phyloP scores from a whole-genome alignment of 164 flowering plant species.

The grape (Vitis vinifera) region ASM3070453v1 NC_081812.1:19188001-19188500 shows the following conservation, averaged over 20 bases:
- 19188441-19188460: too few species aligned
- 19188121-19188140: constrained; percentile 36
- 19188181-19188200: too few species aligned
- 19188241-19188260: constrained; percentile 46
- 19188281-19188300: constrained; percentile 78
- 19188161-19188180: too few species aligned
- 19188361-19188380: constrained; percentile 94
- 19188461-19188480: too few species aligned
- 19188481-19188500: too few species aligned
- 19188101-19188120: constrained; percentile 55
- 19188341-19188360: constrained; percentile 87
- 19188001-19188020: constrained; percentile 66
- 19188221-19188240: constrained; percentile 64
- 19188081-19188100: constrained; percentile 60
- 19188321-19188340: constrained; percentile 84
- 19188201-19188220: too few species aligned
- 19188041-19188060: constrained; percentile 65
- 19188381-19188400: constrained; percentile 96
- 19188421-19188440: constrained; percentile 51
- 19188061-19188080: constrained; percentile 63
- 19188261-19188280: constrained; percentile 38
- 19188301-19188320: constrained; percentile 98
- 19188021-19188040: constrained; percentile 66
- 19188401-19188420: constrained; percentile 81
- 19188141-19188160: not conserved